A percentile compares a stretch with the other conserved stretches of the same genome.
phyloP scores from a whole-genome alignment of 306 rosid genomes.

The Leucaena leucocephala region DNA sequence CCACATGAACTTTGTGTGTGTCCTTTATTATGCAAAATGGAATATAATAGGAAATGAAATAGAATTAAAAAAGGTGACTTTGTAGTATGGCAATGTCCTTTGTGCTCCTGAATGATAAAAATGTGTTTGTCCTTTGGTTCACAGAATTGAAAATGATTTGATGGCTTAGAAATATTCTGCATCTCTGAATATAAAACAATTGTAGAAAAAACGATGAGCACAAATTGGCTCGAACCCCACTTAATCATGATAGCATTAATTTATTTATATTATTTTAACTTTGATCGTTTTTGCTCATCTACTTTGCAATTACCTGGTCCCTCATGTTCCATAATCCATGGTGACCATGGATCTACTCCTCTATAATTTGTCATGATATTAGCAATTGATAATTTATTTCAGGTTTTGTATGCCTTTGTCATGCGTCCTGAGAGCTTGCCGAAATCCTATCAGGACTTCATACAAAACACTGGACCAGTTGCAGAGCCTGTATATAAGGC shows the following conservation, averaged over 20 bases:
- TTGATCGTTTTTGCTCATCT: conserved; percentile 19
- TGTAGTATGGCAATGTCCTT: not conserved
- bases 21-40: not conserved
- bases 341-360: not conserved
- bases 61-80: not conserved
- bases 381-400: conserved; percentile 37
- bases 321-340: not conserved
- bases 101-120: no score
- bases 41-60: no score
- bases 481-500: conserved; percentile 94
- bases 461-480: conserved; percentile 96
- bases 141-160: no score
- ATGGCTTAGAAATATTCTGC: no score
- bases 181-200: no score
- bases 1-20: not conserved
- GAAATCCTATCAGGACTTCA: conserved; percentile 85
- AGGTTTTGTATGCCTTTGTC: conserved; percentile 97
- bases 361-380: conserved; percentile 7
- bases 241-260: no score
- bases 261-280: not conserved
- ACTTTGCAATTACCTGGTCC: not conserved
- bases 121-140: no score
- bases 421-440: conserved; percentile 99
- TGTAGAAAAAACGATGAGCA: not conserved
- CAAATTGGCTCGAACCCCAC: not conserved